Conservation (phyloP, 2,329 filamentous ascomycete species). For the Celoporthe dispersa region DNA sequence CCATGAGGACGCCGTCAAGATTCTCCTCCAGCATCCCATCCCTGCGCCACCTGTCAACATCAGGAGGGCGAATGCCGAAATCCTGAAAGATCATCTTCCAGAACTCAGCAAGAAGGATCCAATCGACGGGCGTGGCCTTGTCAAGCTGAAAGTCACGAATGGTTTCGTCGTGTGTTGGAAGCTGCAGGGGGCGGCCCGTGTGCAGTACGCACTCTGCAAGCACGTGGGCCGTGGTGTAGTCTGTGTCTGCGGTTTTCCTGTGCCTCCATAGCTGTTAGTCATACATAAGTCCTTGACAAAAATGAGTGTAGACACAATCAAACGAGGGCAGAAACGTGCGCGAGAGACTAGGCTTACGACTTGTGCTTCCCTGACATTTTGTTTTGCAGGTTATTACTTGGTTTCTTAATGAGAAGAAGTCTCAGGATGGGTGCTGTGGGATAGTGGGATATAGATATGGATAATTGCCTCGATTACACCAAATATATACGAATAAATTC, state of each 20-base stretch:
- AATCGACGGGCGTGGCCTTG: background rate
- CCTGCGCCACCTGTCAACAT: background rate
- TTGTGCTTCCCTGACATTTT: too few relatives aligned
- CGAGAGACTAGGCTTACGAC: background rate
- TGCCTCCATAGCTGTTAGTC: background rate
- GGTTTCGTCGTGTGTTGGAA: background rate
- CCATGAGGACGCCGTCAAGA: background rate
- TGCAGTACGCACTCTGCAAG: background rate
- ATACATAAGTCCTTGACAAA: too few relatives aligned
- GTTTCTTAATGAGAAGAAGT: background rate
- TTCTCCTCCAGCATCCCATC: background rate
- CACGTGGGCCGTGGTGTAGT: background rate
- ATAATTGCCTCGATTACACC: too few relatives aligned
- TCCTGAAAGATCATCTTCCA: background rate
- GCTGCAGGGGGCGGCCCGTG: background rate
- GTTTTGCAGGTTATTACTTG: too few relatives aligned
- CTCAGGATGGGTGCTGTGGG: too few relatives aligned
- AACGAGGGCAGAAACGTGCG: too few relatives aligned
- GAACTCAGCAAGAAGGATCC: background rate
- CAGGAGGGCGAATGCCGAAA: background rate
- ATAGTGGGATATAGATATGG: too few relatives aligned
- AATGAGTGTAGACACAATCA: too few relatives aligned
- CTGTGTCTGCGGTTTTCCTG: background rate
- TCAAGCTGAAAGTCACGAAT: background rate
- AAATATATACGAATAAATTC: background rate